Evolutionary conservation across 768 basidiomycete species (phyloP), one percentile per base, ranked within the genome.

Genomic region (Phanerodontia chrysosporium): DNA sequence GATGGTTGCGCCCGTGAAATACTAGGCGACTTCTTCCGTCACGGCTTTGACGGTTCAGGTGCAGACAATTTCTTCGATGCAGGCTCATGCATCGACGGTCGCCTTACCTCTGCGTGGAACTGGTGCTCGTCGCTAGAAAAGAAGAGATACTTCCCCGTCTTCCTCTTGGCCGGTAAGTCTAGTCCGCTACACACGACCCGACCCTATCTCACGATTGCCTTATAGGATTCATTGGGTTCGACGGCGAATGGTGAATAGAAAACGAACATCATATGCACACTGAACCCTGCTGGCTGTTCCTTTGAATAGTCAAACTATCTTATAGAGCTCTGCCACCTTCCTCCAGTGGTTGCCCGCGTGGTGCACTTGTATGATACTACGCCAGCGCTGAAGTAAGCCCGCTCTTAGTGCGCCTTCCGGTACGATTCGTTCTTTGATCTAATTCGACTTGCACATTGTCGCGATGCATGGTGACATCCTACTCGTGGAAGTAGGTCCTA

Each of bases 41-140:
- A 94, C 65, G 92, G 86, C 1, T 93, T 93, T 68, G 91, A 94
- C 70, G 92, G 92, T 0, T 90, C 89, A 25, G 92, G 92, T n/a
- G 92, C 91, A 2, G 91, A 92, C 67, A 92, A 91, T 70, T 92
- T 90, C 76, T 92, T 88, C 69, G 91, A 93, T 68, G 92, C 91
- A 39, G 67, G 92, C 18, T 90, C 88, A 24, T 83, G 81, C 64
- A 92, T 93, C 64, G 91, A 93, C 66, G 91, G 91, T 13, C 80
- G 92, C 3, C 72, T 94, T 66, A 94, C 92, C 29, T 92, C 90
- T 70, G 92, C 92, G 3, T 94, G 92, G 92, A 92, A 94, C 69
- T 94, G 92, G 92, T 94, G 92, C 74, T 84, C 86, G 51, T 80
- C 78, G 48, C 71, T 94, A 64, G 92, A 93, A 77, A 94, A 92